Evolutionary conservation across 352 stramenopile species (phyloP).

Genomic region (Thraustotheca clavata): DNA sequence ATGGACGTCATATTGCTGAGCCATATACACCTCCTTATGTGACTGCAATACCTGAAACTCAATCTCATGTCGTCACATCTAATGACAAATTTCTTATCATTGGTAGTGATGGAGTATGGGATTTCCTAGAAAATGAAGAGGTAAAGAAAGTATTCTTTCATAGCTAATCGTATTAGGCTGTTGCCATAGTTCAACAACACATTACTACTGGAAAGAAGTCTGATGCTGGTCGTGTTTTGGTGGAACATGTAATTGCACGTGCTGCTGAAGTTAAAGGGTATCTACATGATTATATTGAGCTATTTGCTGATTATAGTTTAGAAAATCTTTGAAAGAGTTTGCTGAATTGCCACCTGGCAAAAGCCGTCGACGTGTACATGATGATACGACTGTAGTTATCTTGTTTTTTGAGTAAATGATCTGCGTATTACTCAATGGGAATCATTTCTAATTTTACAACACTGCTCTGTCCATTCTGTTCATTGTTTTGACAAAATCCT

Average conservation of each 20-base stretch:
- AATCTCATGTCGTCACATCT: constrained; percentile 42
- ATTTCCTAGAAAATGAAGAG: constrained; percentile 94
- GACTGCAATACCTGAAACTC: constrained; percentile 79
- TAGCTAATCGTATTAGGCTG: constrained; percentile 30
- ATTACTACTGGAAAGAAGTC: constrained; percentile 50
- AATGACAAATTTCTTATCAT: constrained; percentile 97
- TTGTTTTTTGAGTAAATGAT: constrained; percentile 51
- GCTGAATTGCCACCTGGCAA: constrained; percentile 71
- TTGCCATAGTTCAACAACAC: constrained; percentile 84
- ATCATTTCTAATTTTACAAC: no score
- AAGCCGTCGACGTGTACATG: constrained; percentile 79
- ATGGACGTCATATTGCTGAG: constrained; percentile 76
- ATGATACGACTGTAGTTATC: constrained; percentile 90
- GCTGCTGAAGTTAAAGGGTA: constrained; percentile 55
- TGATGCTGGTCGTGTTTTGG: constrained; percentile 57
- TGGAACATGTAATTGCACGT: constrained; percentile 72
- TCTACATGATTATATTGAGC: no score
- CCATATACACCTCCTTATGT: constrained; percentile 93
- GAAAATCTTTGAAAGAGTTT: constrained; percentile 75
- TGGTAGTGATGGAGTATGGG: constrained; percentile 96
- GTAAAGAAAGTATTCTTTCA: background rate
- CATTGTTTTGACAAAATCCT: no score
- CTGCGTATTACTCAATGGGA: no score
- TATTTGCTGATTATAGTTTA: background rate
- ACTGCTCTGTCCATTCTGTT: no score